Conservation (phyloP, 1,139 yeast species). For the Magnusiomyces sp. region DNA sequence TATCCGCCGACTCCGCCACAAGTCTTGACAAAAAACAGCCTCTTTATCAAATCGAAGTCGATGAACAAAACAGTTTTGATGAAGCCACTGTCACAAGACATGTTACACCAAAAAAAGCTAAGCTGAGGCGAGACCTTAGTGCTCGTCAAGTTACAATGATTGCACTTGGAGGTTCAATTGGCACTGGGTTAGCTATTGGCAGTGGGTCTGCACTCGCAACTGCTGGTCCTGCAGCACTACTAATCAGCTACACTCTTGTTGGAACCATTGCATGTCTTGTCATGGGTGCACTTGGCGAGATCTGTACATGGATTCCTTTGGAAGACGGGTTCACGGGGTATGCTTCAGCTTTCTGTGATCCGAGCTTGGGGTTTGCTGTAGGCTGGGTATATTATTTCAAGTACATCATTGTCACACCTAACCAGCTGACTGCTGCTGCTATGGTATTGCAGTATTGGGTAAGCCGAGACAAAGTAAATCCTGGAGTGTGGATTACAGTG, state of each 20-base stretch:
- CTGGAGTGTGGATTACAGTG: slow-evolving; percentile 64
- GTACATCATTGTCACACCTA: slow-evolving; percentile 59
- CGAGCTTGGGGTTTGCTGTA: slow-evolving; percentile 66
- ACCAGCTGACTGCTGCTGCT: slow-evolving; percentile 48
- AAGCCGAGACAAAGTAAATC: slow-evolving; percentile 41
- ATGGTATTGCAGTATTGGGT: slow-evolving; percentile 58
- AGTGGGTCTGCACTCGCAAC: slow-evolving; percentile 56
- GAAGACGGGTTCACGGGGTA: slow-evolving; percentile 69
- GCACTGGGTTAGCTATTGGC: slow-evolving; percentile 65
- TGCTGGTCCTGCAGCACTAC: slow-evolving; percentile 66
- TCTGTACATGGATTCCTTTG: slow-evolving; percentile 63
- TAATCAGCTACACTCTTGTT: slow-evolving; percentile 51
- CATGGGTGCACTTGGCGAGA: slow-evolving; percentile 67
- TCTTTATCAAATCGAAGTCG: no score
- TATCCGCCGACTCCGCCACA: no score
- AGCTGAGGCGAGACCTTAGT: slow-evolving; percentile 35
- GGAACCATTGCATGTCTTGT: slow-evolving; percentile 60
- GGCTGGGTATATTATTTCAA: slow-evolving; percentile 59
- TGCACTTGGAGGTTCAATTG: slow-evolving; percentile 50
- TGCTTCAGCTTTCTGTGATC: slow-evolving; percentile 58
- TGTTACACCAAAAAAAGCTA: no score
- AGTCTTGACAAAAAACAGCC: no score
- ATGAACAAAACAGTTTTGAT: no score
- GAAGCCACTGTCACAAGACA: no score
- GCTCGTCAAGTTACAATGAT: slow-evolving; percentile 70